Evolutionary conservation across 805 yeast species (phyloP), one percentile per base, ranked within the genome.

Genomic region (Metschnikowia vanudenii): DNA sequence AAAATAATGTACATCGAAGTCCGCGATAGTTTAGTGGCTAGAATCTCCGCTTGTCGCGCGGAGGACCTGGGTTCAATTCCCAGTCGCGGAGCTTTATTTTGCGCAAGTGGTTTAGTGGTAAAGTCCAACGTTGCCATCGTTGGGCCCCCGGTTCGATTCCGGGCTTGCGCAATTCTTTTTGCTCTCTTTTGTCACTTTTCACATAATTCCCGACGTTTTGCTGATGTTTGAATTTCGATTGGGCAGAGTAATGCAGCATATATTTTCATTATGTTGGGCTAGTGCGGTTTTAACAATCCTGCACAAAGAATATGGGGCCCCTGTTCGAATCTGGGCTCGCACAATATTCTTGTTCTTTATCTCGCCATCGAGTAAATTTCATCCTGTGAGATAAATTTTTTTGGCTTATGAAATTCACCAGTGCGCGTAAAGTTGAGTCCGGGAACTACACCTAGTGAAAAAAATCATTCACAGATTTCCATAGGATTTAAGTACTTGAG

Each of bases 101-200:
- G 57, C 57, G 57, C 57, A 54, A 54, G 57, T 54, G 56, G 56
- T 54, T 52, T 54, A 54, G 53, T 54, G 58, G 58, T 54, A 51
- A 54, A 54, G 51, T 54, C 56, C 58, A 54, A 53, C 58, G 54
- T 53, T 54, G 58, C 56, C 58, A 54, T 54, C 54, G 56, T 53
- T 52, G 58, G 58, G 58, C 58, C 52, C 58, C 58, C 51, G 58
- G 55, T 54, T 54, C 58, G 58, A 54, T 53, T 54, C 58, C 58
- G 58, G 56, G 58, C 58, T 54, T 54, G 57, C 57, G 57, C 57
- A 54, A 35, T 44, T 37, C 47, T 52, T 52, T 54, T 11, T 4
- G n/a, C 8, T 16, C n/a, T n/a, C n/a, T n/a, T n/a, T n/a, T n/a
- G n/a, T n/a, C n/a, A n/a, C n/a, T n/a, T n/a, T n/a, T n/a, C n/a